These are phyloP conservation scores for Fagopyrum homotropicum DNA, from an alignment of 148 eudicot species.

Conservation along the genomic window DNA sequence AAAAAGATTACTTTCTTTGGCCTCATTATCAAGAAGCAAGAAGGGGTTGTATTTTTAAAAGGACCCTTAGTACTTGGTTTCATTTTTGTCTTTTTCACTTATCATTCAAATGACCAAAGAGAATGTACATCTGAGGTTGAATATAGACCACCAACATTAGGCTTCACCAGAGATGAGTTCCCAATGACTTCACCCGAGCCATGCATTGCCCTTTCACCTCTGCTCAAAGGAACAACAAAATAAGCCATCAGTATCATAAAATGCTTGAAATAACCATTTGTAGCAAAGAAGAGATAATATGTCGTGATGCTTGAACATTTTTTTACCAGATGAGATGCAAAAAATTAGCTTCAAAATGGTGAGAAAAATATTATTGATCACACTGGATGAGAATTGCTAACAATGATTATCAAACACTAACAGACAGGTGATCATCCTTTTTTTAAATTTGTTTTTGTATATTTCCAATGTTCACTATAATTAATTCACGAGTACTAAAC, in stretches of 20 bases:
- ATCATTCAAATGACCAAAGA: conserved; percentile 84
- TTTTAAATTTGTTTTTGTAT: neutral
- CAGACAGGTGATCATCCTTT: neutral
- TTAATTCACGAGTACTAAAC: neutral
- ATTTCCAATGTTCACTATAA: neutral
- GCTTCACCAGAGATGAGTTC: conserved; percentile 41
- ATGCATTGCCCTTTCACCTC: conserved; percentile 55
- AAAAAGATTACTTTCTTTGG: conserved; percentile 33
- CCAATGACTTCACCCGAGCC: conserved; percentile 47
- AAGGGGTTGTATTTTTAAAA: conserved; percentile 44
- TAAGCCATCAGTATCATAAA: neutral
- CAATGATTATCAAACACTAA: neutral
- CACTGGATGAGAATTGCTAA: neutral
- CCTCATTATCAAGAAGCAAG: conserved; percentile 30
- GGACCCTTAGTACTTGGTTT: conserved; percentile 28
- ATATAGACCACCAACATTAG: conserved; percentile 75
- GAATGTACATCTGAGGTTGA: conserved; percentile 85
- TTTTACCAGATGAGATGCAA: neutral
- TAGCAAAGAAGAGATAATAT: neutral
- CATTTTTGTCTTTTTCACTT: conserved; percentile 24
- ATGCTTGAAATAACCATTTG: neutral
- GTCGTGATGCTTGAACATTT: neutral
- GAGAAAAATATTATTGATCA: neutral
- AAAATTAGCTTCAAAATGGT: neutral
- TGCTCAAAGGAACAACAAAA: conserved; percentile 26